Evolutionary conservation across 306 rosid genomes (phyloP).

Genomic region (Ceratonia siliqua): DNA sequence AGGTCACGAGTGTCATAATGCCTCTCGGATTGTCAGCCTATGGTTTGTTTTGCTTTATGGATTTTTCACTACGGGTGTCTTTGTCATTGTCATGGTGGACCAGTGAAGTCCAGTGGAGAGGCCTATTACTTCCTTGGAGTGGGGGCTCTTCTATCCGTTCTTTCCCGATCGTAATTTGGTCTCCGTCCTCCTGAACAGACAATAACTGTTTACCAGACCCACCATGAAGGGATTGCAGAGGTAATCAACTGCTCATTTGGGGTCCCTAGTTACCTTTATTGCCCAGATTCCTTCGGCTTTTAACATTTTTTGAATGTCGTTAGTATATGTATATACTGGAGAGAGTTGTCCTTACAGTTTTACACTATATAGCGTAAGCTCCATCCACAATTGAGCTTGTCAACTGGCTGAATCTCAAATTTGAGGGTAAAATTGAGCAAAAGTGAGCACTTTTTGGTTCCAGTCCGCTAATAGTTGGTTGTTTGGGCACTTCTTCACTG

Average conservation of each 20-base stretch:
- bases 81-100: constrained; percentile 50
- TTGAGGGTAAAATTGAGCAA: no score
- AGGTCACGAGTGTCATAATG: constrained; percentile 29
- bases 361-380: no score
- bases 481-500: no score
- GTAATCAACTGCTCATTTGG: constrained; percentile 31
- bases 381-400: no score
- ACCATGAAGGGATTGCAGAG: constrained; percentile 34
- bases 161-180: constrained; percentile 10
- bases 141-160: constrained; percentile 19
- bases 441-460: no score
- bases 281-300: not conserved
- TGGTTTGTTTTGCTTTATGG: constrained; percentile 38
- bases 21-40: not conserved
- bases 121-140: constrained; percentile 4
- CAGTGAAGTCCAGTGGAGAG: constrained; percentile 30
- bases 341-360: not conserved
- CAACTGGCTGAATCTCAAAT: no score
- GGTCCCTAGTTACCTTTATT: constrained; percentile 14
- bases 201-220: constrained; percentile 11
- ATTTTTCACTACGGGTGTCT: constrained; percentile 17
- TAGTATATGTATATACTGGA: not conserved
- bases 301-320: not conserved
- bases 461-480: no score
- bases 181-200: not conserved